Base-by-base conservation (phyloP, 306 rosid species). In the Fagus sylvatica region DNA sequence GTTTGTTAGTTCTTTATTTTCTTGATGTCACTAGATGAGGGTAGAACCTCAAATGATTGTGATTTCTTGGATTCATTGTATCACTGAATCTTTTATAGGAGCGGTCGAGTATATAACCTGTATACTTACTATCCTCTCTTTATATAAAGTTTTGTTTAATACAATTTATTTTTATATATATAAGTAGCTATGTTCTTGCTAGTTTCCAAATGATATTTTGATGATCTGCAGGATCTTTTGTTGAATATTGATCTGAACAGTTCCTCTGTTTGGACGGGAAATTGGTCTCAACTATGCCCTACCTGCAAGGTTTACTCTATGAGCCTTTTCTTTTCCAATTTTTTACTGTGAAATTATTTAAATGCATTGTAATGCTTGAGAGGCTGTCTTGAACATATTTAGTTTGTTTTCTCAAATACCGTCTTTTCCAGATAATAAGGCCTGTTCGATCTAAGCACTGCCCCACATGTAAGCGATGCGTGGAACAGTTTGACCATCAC, bases 221-320 rank as follows among this genome's bases (percentile, higher is more conserved):
- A 65, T 71, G 56, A 67, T 80, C 69, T 85, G 78, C 90, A 95
- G 98, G 98, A 92, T 82, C 93, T 89, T 55, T 84, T 93, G 71
- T 86, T 89, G 88, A 88, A 89, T 75, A 92, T 95, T 77, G 97
- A 92, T 78, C 79, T 88, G 80, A 89, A 89, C 85, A 85, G 76
- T 69, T 87, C 98, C 77, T 79, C 95, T 37, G 89, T 87, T 62
- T 95, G 96, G 98, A 76, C 59, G 59, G 98, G 98, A 81, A 92
- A 95, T 81, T 95, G 98, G 98, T 95, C 98, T 82, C 98, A 95
- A 81, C 91, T 95, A 76, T 92, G 98, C 73, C 98, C 97, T 67
- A 91, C 98, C 73, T 92, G 98, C 97, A 95, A 92, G 98, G 98
- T 95, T 84, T 76, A 56, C 74, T 72, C 57, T 71, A 37, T 78